phyloP scores from a whole-genome alignment of 495 filamentous ascomycete species.

The Hyaloscypha hepaticicola region DNA sequence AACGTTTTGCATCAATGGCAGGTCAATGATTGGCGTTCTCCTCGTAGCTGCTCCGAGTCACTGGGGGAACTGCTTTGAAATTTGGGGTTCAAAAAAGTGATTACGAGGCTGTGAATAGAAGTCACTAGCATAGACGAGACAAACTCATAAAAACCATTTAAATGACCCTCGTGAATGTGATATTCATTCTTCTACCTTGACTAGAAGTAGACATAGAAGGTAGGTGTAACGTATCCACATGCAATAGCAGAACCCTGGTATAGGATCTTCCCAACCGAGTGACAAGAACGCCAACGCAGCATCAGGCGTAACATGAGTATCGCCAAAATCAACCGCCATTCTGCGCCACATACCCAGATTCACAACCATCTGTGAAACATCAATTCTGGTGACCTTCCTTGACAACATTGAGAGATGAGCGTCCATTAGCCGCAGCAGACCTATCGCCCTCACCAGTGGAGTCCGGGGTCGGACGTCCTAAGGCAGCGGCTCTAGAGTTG shows the following conservation, averaged over 20 bases:
- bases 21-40: neutral
- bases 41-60: neutral
- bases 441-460: neutral
- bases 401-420: neutral
- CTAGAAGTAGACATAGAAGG: neutral
- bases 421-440: neutral
- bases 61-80: neutral
- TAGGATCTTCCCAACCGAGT: neutral
- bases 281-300: neutral
- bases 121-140: neutral
- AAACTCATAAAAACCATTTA: neutral
- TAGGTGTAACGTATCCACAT: neutral
- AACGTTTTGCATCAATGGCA: neutral
- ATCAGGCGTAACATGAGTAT: neutral
- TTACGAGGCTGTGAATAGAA: neutral
- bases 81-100: neutral
- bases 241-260: neutral
- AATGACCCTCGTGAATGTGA: neutral
- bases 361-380: neutral
- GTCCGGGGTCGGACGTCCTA: neutral
- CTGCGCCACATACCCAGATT: neutral
- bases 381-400: neutral
- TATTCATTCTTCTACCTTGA: neutral
- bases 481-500: neutral
- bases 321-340: neutral